Evolutionary conservation across 352 stramenopile species (phyloP).

Genomic region (Phytophthora sansomeana): DNA sequence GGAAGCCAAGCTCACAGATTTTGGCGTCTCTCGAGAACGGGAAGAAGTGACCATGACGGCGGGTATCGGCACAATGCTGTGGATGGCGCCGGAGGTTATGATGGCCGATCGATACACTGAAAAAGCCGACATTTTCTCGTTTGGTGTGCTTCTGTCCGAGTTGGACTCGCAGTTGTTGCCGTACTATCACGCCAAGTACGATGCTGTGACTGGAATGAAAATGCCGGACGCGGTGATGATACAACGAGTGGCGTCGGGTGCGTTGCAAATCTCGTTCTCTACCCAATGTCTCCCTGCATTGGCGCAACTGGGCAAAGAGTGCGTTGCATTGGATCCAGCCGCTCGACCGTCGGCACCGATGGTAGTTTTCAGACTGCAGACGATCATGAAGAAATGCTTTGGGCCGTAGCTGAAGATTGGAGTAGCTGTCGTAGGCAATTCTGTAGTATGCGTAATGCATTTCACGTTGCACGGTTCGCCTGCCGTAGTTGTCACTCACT

Average conservation of each 20-base stretch:
- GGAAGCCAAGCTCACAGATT: constrained; percentile 19
- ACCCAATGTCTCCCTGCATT: neutral
- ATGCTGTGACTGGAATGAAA: constrained; percentile 12
- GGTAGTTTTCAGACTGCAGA: constrained; percentile 29
- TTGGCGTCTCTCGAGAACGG: constrained; percentile 13
- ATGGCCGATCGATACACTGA: constrained; percentile 4
- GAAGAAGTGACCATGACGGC: constrained; percentile 17
- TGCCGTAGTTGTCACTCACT: too few species aligned
- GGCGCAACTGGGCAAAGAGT: constrained; percentile 13
- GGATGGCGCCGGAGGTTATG: neutral
- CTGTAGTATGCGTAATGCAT: too few species aligned
- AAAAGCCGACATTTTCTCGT: neutral
- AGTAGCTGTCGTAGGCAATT: too few species aligned
- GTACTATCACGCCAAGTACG: constrained; percentile 13
- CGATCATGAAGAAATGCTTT: constrained; percentile 6
- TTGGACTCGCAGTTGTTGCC: constrained; percentile 26
- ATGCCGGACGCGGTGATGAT: constrained; percentile 28
- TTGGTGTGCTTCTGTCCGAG: neutral
- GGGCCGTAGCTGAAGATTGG: too few species aligned
- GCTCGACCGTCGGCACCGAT: constrained; percentile 18
- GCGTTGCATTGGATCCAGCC: constrained; percentile 15
- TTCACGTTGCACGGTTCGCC: too few species aligned
- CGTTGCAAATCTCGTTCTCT: constrained; percentile 25
- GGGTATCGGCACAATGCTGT: neutral
- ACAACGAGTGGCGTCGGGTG: constrained; percentile 24